Percentiles rank a stretch among this genome's conserved stretches.
These are phyloP conservation scores for Jaminaea rosea DNA, from an alignment of 1,284 basidiomycete species.

Conservation along the genomic window DNA sequence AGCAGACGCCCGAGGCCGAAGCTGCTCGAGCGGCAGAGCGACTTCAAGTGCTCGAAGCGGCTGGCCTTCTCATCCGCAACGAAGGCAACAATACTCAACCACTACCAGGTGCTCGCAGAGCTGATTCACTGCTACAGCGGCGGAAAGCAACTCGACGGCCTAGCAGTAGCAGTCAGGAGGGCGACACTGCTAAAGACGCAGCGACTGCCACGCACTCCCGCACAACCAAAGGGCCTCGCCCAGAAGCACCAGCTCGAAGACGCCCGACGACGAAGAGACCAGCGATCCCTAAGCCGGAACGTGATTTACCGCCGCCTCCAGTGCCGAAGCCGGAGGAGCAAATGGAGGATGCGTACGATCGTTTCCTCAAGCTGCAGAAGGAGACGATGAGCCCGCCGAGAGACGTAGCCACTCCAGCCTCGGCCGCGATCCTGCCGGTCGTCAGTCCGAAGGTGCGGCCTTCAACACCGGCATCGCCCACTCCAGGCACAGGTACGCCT, in stretches of 20 bases:
- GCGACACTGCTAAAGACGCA: no score
- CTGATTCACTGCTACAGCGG: neutral
- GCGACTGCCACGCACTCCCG: no score
- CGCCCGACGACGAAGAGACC: slow-evolving; percentile 4
- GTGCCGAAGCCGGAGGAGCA: slow-evolving; percentile 13
- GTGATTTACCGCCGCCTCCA: slow-evolving; percentile 8
- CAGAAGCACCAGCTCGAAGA: slow-evolving; percentile 11
- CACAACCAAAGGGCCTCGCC: slow-evolving; percentile 11
- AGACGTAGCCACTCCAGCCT: slow-evolving; percentile 5
- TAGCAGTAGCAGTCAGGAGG: no score
- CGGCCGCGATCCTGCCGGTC: no score
- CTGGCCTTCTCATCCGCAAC: slow-evolving; percentile 66
- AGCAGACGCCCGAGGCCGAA: slow-evolving; percentile 53
- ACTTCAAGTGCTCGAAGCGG: slow-evolving; percentile 71
- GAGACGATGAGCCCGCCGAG: neutral
- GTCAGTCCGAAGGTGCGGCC: no score
- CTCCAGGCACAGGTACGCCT: no score
- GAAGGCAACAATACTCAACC: slow-evolving; percentile 47
- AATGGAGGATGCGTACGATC: slow-evolving; percentile 78
- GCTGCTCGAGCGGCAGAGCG: slow-evolving; percentile 66
- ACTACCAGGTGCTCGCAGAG: slow-evolving; percentile 10
- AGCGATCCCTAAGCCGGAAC: slow-evolving; percentile 9
- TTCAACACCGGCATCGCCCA: no score
- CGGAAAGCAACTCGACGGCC: no score
- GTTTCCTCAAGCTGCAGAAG: slow-evolving; percentile 56